Conservation (phyloP, 2,329 filamentous ascomycete genomes). For the Chrysoporthe austroafricana region DNA sequence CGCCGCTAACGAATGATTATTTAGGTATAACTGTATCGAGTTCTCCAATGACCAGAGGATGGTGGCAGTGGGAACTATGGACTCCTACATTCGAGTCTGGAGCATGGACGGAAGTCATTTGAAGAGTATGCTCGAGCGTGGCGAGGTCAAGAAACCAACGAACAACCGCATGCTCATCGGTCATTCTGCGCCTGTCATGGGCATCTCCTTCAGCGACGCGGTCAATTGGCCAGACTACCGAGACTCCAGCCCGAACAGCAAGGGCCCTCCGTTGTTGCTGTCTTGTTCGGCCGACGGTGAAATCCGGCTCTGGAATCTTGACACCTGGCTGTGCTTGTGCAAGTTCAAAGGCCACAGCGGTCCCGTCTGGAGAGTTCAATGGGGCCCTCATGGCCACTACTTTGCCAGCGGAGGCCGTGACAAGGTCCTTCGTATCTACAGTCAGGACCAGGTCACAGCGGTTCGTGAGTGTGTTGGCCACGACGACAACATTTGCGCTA, state of each 20-base stretch:
- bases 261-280: constrained; percentile 74
- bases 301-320: constrained; percentile 89
- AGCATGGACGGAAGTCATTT: constrained; percentile 84
- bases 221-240: constrained; percentile 60
- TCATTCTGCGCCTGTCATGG: constrained; percentile 87
- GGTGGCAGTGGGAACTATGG: constrained; percentile 85
- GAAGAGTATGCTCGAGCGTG: constrained; percentile 63
- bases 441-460: constrained; percentile 88
- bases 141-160: constrained; percentile 59
- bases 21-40: constrained; percentile 67
- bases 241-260: constrained; percentile 47
- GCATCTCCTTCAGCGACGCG: constrained; percentile 80
- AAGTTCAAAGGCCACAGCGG: constrained; percentile 93
- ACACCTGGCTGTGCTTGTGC: constrained; percentile 89
- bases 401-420: constrained; percentile 88
- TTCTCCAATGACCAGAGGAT: constrained; percentile 91
- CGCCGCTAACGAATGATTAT: not conserved
- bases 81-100: constrained; percentile 97
- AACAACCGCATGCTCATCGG: constrained; percentile 78
- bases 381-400: constrained; percentile 94
- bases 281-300: constrained; percentile 88
- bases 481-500: constrained; percentile 86
- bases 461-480: constrained; percentile 89
- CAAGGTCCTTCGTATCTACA: constrained; percentile 88
- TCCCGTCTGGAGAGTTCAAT: constrained; percentile 84